Percentiles rank a stretch among this genome's conserved stretches.
These are phyloP conservation scores for Apiospora aurea DNA, from an alignment of 2,329 filamentous ascomycete species.

Conservation along the genomic window DNA sequence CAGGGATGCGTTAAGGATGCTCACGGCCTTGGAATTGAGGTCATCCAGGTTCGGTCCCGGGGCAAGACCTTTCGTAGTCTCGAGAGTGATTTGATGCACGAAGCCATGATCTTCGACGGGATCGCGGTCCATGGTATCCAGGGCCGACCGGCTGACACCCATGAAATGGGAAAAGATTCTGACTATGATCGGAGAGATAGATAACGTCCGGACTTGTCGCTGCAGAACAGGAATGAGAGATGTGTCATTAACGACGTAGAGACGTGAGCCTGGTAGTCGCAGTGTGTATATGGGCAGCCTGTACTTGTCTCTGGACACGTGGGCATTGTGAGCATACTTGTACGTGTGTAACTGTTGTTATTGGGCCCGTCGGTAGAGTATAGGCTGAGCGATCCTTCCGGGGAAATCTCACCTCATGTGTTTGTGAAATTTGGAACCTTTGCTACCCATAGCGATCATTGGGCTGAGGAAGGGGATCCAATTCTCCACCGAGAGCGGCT, in stretches of 20 bases:
- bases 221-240: constrained; percentile 24
- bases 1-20: constrained; percentile 22
- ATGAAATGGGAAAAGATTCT: constrained; percentile 23
- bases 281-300: too few relatives aligned
- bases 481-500: constrained; percentile 28
- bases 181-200: constrained; percentile 25
- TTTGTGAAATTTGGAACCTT: not conserved
- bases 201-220: constrained; percentile 22
- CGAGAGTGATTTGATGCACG: constrained; percentile 22
- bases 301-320: too few relatives aligned
- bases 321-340: not conserved
- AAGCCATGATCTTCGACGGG: constrained; percentile 26
- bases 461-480: constrained; percentile 35
- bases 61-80: constrained; percentile 5
- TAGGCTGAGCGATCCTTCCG: too few relatives aligned
- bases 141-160: constrained; percentile 21
- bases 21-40: constrained; percentile 23
- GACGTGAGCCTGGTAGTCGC: not conserved
- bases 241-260: constrained; percentile 27
- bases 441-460: not conserved
- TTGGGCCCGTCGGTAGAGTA: too few relatives aligned
- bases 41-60: constrained; percentile 26
- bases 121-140: constrained; percentile 20
- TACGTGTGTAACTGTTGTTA: not conserved
- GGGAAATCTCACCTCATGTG: not conserved